Evolutionary conservation across 1,139 yeast species (phyloP).

Genomic region (Spencermartinsiella ligniputridi): DNA sequence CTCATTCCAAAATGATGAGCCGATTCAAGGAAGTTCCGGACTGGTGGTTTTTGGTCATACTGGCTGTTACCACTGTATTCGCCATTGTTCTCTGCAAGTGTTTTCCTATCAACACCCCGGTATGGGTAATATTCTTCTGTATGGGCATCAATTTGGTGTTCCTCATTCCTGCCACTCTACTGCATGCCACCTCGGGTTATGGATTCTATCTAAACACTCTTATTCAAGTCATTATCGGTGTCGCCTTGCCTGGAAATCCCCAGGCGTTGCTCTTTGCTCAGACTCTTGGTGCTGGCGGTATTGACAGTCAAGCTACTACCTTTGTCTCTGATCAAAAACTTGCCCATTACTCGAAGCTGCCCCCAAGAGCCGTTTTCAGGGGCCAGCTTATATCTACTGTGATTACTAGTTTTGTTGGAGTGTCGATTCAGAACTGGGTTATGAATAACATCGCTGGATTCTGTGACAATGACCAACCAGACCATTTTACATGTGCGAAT

Average conservation of each 20-base stretch:
- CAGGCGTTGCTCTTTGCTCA: conserved; percentile 51
- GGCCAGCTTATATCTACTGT: conserved; percentile 44
- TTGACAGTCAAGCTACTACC: conserved; percentile 40
- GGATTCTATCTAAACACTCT: conserved; percentile 51
- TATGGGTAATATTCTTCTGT: conserved; percentile 55
- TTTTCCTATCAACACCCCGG: conserved; percentile 40
- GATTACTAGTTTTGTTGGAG: conserved; percentile 36
- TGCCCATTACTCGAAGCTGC: conserved; percentile 51
- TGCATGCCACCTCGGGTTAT: conserved; percentile 50
- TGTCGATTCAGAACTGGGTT: conserved; percentile 47
- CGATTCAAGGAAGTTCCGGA: conserved; percentile 57
- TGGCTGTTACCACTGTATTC: conserved; percentile 46
- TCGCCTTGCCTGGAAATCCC: conserved; percentile 58
- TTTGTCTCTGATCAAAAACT: conserved; percentile 54
- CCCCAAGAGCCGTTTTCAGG: conserved; percentile 54
- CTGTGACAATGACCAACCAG: conserved; percentile 3
- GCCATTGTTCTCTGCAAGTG: conserved; percentile 48
- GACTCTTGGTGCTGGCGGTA: conserved; percentile 49
- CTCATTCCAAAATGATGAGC: conserved; percentile 52
- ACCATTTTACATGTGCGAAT: conserved; percentile 1
- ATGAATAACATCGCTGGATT: conserved; percentile 37
- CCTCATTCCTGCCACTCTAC: conserved; percentile 46
- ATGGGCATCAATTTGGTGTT: conserved; percentile 52
- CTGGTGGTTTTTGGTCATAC: conserved; percentile 38
- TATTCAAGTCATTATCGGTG: conserved; percentile 52